phyloP scores from a whole-genome alignment of 305 asterid genomes.

The Fraxinus baroniana region DNA sequence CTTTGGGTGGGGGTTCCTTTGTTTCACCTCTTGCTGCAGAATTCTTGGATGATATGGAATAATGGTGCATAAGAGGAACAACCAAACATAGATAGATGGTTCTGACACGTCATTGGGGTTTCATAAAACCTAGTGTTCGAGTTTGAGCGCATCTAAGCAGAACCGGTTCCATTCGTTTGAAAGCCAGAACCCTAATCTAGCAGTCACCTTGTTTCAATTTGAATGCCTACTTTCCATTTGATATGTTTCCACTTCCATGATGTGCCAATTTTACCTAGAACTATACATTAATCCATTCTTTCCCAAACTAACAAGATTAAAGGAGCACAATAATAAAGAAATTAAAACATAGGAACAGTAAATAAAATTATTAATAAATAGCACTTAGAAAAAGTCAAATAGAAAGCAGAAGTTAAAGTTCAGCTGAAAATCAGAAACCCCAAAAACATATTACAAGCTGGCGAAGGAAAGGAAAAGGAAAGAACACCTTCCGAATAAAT shows the following conservation, averaged over 20 bases:
- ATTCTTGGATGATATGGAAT: too few species aligned
- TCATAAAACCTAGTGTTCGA: background rate
- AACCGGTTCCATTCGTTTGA: background rate
- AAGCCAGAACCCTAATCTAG: background rate
- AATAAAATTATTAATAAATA: background rate
- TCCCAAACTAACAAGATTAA: conserved; percentile 1
- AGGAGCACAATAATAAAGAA: background rate
- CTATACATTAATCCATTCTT: background rate
- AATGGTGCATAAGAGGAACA: too few species aligned
- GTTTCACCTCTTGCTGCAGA: background rate
- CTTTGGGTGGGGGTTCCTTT: background rate
- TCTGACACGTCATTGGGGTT: background rate
- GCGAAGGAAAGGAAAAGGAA: conserved; percentile 20
- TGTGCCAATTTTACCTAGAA: conserved; percentile 1
- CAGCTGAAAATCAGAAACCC: conserved; percentile 11
- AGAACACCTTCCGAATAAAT: conserved; percentile 87
- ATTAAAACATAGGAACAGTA: background rate
- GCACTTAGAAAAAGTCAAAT: background rate
- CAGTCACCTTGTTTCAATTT: conserved; percentile 10
- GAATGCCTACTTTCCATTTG: conserved; percentile 1
- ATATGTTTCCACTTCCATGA: conserved; percentile 4
- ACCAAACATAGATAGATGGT: background rate
- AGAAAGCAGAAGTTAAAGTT: background rate
- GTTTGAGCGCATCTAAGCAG: background rate
- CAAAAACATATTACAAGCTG: conserved; percentile 12